phyloP scores from a whole-genome alignment of 148 eudicot genomes.

The Limonium bicolor region DNA sequence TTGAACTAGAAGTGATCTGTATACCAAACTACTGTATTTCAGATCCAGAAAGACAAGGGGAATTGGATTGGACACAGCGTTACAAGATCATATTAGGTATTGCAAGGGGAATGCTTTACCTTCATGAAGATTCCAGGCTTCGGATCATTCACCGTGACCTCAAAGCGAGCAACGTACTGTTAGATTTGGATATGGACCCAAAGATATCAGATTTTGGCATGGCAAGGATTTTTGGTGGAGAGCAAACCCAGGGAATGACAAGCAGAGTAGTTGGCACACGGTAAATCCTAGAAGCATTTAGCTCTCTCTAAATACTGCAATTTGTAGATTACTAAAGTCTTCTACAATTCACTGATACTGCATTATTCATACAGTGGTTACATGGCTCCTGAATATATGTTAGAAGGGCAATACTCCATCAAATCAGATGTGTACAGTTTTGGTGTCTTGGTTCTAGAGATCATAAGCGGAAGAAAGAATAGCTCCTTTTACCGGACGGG shows the following conservation, averaged over 20 bases:
- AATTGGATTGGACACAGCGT: slow-evolving; percentile 8
- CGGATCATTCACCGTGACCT: slow-evolving; percentile 13
- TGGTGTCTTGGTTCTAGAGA: slow-evolving; percentile 25
- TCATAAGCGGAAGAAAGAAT: slow-evolving; percentile 26
- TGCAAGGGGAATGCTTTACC: slow-evolving; percentile 16
- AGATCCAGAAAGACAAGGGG: slow-evolving; percentile 4
- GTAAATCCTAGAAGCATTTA: slow-evolving; percentile 9
- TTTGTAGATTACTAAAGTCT: neutral
- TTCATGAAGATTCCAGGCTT: slow-evolving; percentile 10
- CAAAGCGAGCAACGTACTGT: slow-evolving; percentile 7
- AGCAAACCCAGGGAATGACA: slow-evolving; percentile 9
- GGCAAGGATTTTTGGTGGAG: slow-evolving; percentile 10
- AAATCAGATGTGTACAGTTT: slow-evolving; percentile 36
- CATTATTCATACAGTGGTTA: slow-evolving; percentile 18
- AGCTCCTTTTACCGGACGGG: neutral
- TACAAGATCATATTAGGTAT: slow-evolving; percentile 12
- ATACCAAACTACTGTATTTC: neutral
- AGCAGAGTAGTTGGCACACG: slow-evolving; percentile 4
- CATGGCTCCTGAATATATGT: slow-evolving; percentile 32
- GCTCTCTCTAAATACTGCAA: neutral
- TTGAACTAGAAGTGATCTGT: neutral
- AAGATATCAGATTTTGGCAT: slow-evolving; percentile 17
- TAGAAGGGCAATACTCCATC: slow-evolving; percentile 18
- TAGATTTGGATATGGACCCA: slow-evolving; percentile 8
- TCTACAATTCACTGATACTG: neutral